These are phyloP conservation scores for Venustampulla echinocandica DNA, from an alignment of 495 filamentous ascomycete genomes.

Conservation along the genomic window DNA sequence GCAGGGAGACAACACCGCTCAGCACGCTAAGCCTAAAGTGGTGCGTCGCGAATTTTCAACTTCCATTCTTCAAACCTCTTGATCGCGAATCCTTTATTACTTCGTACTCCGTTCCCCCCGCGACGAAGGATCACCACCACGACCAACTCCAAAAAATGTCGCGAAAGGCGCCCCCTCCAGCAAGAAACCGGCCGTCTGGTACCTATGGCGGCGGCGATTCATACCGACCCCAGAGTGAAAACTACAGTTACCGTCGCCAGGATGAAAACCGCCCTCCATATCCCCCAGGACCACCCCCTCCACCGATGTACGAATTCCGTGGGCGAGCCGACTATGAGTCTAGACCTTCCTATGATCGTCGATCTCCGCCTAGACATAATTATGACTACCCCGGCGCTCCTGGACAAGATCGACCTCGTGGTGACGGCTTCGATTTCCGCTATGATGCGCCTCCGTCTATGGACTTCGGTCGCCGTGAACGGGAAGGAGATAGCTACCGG, in stretches of 20 bases:
- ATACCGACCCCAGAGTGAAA: constrained; percentile 8
- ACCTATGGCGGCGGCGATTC: constrained; percentile 6
- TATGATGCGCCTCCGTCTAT: constrained; percentile 20
- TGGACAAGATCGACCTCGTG: constrained; percentile 5
- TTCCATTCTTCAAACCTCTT: too few species aligned
- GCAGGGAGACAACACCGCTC: too few species aligned
- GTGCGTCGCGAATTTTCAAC: too few species aligned
- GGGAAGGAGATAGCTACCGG: constrained; percentile 10
- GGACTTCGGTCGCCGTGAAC: constrained; percentile 8
- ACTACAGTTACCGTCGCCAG: background rate
- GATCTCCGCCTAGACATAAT: constrained; percentile 8
- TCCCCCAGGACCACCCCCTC: background rate
- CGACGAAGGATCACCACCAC: background rate
- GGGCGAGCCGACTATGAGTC: constrained; percentile 5
- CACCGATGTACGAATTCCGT: constrained; percentile 20
- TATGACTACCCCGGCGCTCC: too few species aligned
- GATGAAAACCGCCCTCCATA: background rate
- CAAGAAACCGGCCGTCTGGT: constrained; percentile 10
- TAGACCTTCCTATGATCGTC: constrained; percentile 6
- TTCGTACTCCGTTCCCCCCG: background rate
- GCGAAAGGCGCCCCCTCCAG: constrained; percentile 16
- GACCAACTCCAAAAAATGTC: constrained; percentile 14
- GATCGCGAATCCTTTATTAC: background rate
- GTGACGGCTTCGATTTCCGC: constrained; percentile 16
- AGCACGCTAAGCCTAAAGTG: too few species aligned